A percentile compares a stretch with the other conserved stretches of the same genome.
phyloP scores from a whole-genome alignment of 805 yeast genomes.

The Kuraishia molischiana region DNA sequence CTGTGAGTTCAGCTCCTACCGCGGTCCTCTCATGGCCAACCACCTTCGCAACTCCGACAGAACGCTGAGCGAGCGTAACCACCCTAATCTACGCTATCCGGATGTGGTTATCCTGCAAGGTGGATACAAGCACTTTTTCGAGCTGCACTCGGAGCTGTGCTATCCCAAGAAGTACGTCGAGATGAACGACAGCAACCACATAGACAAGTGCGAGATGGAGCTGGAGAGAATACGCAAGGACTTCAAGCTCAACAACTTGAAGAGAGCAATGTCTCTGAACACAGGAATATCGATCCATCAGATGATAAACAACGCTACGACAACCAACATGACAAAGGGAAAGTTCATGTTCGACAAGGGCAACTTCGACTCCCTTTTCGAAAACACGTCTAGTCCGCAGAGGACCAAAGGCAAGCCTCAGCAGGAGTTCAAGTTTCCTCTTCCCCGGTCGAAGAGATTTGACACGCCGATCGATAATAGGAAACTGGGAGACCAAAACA shows the following conservation, averaged over 20 bases:
- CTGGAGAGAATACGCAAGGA: slow-evolving; percentile 27
- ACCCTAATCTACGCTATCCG: slow-evolving; percentile 80
- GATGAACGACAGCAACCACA: slow-evolving; percentile 61
- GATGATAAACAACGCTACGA: neutral
- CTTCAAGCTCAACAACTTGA: slow-evolving; percentile 7
- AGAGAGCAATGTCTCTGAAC: neutral
- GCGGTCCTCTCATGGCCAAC: slow-evolving; percentile 92
- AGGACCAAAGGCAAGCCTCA: neutral
- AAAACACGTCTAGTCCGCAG: neutral
- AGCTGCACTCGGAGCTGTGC: slow-evolving; percentile 47
- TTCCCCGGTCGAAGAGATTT: slow-evolving; percentile 9
- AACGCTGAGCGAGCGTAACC: slow-evolving; percentile 55
- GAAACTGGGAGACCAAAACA: slow-evolving; percentile 1
- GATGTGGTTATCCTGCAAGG: slow-evolving; percentile 85
- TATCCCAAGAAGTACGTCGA: slow-evolving; percentile 73
- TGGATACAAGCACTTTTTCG: slow-evolving; percentile 78
- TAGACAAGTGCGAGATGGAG: slow-evolving; percentile 33
- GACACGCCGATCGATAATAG: slow-evolving; percentile 21
- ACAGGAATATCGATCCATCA: neutral
- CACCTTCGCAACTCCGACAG: slow-evolving; percentile 82
- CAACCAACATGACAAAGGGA: neutral
- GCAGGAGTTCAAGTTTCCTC: slow-evolving; percentile 4
- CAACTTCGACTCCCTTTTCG: neutral
- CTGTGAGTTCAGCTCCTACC: slow-evolving; percentile 86
- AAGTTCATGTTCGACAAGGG: neutral